phyloP scores from a whole-genome alignment of 257 asterid species.

The Apocynum venetum region DNA sequence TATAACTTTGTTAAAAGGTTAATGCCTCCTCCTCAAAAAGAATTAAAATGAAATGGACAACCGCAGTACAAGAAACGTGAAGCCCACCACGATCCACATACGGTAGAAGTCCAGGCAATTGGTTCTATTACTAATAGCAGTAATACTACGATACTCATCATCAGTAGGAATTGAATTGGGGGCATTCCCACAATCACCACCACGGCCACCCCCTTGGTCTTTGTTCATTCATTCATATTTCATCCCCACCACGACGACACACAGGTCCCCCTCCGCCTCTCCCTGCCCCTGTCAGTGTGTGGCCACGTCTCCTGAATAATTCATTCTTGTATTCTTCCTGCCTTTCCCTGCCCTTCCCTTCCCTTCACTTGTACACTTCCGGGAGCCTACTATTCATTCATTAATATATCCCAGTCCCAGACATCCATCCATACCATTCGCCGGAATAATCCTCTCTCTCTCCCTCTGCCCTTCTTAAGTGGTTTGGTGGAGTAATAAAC shows the following conservation, averaged over 20 bases:
- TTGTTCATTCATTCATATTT: background rate
- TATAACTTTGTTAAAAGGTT: no score
- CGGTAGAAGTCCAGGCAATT: no score
- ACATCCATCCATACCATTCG: background rate
- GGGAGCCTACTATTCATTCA: background rate
- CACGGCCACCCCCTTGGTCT: background rate
- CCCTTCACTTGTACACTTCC: background rate
- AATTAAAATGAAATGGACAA: no score
- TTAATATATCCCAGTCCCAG: background rate
- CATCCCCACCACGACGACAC: background rate
- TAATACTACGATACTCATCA: background rate
- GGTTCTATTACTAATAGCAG: no score
- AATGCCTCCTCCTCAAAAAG: no score
- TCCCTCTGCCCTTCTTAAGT: background rate
- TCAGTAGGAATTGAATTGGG: background rate
- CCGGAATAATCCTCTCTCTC: background rate
- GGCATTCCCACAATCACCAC: no score
- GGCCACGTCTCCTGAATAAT: constrained; percentile 5
- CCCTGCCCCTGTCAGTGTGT: background rate
- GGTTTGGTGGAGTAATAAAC: background rate
- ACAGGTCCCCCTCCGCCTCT: background rate
- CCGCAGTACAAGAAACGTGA: no score
- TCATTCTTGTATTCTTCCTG: constrained; percentile 6
- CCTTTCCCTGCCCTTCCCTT: background rate
- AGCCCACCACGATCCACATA: no score